Evolutionary conservation across 1,139 yeast species (phyloP).

Genomic region (Debaryomycetaceae sp.): DNA sequence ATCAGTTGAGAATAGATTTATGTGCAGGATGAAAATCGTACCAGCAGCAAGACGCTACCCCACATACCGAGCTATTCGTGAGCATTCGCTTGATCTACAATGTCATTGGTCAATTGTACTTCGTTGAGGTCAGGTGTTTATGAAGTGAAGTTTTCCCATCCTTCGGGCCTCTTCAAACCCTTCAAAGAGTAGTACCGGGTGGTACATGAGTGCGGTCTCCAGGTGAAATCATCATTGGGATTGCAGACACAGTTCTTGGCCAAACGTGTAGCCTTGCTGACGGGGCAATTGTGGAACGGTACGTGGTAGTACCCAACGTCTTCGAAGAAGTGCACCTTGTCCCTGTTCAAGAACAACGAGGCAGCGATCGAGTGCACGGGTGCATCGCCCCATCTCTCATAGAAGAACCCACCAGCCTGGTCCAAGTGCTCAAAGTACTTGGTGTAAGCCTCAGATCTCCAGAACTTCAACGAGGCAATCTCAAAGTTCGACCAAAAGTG

Average conservation of each 20-base stretch:
- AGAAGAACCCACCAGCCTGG: conserved; percentile 80
- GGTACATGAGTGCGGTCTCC: conserved; percentile 85
- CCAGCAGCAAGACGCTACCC: no score
- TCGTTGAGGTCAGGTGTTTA: no score
- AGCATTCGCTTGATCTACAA: no score
- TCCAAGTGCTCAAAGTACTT: conserved; percentile 70
- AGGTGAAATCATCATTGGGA: conserved; percentile 74
- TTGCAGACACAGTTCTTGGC: conserved; percentile 66
- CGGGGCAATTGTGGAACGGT: conserved; percentile 75
- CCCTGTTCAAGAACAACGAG: conserved; percentile 63
- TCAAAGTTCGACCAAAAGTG: conserved; percentile 91
- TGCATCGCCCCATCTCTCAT: conserved; percentile 94
- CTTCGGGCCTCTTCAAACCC: conserved; percentile 62
- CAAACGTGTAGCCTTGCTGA: conserved; percentile 49
- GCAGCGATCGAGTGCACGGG: conserved; percentile 89
- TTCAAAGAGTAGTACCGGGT: conserved; percentile 62
- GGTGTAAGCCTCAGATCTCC: conserved; percentile 68
- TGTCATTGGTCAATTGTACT: no score
- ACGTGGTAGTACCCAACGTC: conserved; percentile 82
- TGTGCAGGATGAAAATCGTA: no score
- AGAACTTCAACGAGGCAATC: conserved; percentile 67
- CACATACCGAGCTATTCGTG: no score
- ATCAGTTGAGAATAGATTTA: no score
- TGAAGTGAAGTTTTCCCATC: conserved; percentile 62
- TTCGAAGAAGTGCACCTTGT: conserved; percentile 70